Percentiles rank a stretch among this genome's conserved stretches.
Evolutionary conservation across 495 filamentous ascomycete species (phyloP).

Genomic region (Penicillium parvum): DNA sequence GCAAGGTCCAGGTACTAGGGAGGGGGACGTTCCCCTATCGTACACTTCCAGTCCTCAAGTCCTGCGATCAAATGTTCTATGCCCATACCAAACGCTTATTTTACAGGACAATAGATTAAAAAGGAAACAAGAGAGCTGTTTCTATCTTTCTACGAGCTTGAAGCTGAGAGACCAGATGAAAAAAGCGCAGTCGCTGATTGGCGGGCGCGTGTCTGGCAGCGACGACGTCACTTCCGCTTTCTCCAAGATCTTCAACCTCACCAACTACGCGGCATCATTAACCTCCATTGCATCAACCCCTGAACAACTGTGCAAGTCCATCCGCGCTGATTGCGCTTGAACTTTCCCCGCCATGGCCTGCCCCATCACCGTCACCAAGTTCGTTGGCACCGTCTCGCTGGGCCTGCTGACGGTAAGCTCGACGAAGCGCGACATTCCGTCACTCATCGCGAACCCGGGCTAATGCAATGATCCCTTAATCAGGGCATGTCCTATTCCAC

Average conservation of each 20-base stretch:
- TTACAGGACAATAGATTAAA: too few species aligned
- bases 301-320: too few species aligned
- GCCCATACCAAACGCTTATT: too few species aligned
- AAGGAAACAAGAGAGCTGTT: too few species aligned
- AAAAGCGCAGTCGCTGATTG: conserved; percentile 20
- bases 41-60: too few species aligned
- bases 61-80: too few species aligned
- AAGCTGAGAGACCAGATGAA: too few species aligned
- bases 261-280: not conserved
- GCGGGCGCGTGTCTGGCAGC: conserved; percentile 6
- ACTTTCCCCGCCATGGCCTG: conserved; percentile 57
- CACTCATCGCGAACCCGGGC: not conserved
- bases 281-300: too few species aligned
- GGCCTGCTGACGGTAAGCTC: conserved; percentile 76
- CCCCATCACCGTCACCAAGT: conserved; percentile 72
- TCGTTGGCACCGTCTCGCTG: conserved; percentile 81
- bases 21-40: too few species aligned
- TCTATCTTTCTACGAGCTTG: too few species aligned
- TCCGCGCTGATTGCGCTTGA: not conserved
- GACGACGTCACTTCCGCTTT: conserved; percentile 14
- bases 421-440: not conserved
- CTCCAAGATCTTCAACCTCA: not conserved
- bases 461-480: conserved; percentile 1
- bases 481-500: conserved; percentile 84
- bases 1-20: too few species aligned